A percentile compares a stretch with the other conserved stretches of the same genome.
Evolutionary conservation across 352 stramenopile species (phyloP).

Genomic region (Phytophthora crassamura): DNA sequence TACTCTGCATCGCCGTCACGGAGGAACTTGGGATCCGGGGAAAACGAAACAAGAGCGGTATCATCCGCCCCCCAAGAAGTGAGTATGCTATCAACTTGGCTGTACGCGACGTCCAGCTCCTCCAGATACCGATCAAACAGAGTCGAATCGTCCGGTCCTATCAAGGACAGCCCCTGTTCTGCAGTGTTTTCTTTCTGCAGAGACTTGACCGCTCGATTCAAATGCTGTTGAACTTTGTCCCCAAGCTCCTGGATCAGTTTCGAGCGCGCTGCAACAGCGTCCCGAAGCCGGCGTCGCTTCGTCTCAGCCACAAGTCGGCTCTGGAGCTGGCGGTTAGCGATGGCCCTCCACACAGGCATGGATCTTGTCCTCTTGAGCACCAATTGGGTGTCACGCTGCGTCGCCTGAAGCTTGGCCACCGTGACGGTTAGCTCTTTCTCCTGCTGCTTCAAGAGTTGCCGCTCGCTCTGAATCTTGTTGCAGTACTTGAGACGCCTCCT

Average conservation of each 20-base stretch:
- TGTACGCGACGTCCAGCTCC: constrained; percentile 19
- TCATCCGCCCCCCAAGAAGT: constrained; percentile 5
- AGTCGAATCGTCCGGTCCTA: constrained; percentile 5
- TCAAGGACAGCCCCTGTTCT: neutral
- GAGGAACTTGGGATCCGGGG: neutral
- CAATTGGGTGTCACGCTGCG: neutral
- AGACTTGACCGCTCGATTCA: neutral
- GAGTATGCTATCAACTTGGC: constrained; percentile 14
- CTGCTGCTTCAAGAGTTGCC: constrained; percentile 4
- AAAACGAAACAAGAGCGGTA: neutral
- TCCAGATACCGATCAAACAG: constrained; percentile 27
- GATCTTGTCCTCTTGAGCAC: neutral
- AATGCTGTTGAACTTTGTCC: constrained; percentile 8
- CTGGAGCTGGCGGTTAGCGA: constrained; percentile 25
- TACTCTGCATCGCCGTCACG: neutral
- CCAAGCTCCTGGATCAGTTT: constrained; percentile 20
- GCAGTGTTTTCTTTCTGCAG: neutral
- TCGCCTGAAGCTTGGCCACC: constrained; percentile 2
- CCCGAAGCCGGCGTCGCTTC: constrained; percentile 16
- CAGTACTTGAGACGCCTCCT: constrained; percentile 24
- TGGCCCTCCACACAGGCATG: constrained; percentile 22
- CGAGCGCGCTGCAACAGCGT: constrained; percentile 4
- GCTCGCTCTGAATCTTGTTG: constrained; percentile 21
- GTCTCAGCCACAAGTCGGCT: constrained; percentile 15
- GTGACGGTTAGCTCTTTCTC: neutral